phyloP scores from a whole-genome alignment of 495 filamentous ascomycete genomes.

The Aspergillus biplanus region DNA sequence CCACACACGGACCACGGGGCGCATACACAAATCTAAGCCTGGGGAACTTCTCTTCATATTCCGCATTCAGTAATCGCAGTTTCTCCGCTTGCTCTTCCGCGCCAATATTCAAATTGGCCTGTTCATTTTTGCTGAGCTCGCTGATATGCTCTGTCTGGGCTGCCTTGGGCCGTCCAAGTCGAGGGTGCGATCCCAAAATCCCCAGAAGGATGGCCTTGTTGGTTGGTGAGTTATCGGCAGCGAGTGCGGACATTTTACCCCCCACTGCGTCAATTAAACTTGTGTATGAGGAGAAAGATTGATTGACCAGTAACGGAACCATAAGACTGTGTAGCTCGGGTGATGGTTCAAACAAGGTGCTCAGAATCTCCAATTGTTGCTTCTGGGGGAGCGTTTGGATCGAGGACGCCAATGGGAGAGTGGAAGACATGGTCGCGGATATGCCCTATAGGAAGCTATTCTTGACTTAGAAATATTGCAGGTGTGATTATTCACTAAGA shows the following conservation, averaged over 20 bases:
- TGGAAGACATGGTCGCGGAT: conserved; percentile 20
- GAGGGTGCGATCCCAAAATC: conserved; percentile 86
- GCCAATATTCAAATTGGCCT: conserved; percentile 67
- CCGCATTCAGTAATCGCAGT: conserved; percentile 62
- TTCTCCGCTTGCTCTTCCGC: conserved; percentile 57
- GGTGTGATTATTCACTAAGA: background rate
- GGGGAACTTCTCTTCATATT: conserved; percentile 83
- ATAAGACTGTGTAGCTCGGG: conserved; percentile 72
- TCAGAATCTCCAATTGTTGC: conserved; percentile 65
- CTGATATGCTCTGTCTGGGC: conserved; percentile 65
- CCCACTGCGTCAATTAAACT: conserved; percentile 63
- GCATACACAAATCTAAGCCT: conserved; percentile 84
- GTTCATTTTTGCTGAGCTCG: conserved; percentile 75
- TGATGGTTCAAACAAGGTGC: conserved; percentile 87
- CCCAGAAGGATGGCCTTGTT: conserved; percentile 63
- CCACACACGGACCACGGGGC: background rate
- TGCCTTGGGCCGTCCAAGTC: conserved; percentile 67
- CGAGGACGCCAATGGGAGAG: conserved; percentile 54
- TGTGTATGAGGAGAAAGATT: conserved; percentile 63
- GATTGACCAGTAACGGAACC: conserved; percentile 64
- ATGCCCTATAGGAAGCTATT: background rate
- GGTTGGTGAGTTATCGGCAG: conserved; percentile 47
- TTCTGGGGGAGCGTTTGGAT: conserved; percentile 60
- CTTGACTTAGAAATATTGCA: background rate
- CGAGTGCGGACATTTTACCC: conserved; percentile 53